Evolutionary conservation across 371 early-diverging fungal species (phyloP), one percentile per base, ranked within the genome.

Genomic region (Apophysomyces trapeziformis): DNA sequence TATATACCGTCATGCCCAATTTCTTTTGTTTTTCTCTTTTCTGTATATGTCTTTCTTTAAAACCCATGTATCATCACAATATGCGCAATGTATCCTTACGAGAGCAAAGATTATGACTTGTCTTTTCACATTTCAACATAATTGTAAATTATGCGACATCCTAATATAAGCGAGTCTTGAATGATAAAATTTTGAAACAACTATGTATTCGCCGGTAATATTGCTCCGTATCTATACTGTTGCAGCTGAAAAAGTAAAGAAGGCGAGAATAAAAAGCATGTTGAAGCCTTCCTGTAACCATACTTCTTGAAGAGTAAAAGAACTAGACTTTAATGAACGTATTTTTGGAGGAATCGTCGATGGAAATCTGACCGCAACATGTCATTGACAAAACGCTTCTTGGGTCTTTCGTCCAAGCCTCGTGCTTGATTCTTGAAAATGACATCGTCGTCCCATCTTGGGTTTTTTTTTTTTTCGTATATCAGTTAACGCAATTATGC

Each of bases 331-430:
- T 87, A 92, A 56, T 86, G 89, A 61, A 93, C 84, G 61, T 94
- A 97, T 84, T 96, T 95, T 50, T 80, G 78, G 91, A 98, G 93
- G 77, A 98, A 98, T 77, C 93, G 93, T 71, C 94, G 84, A 71
- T 98, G 98, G 76, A 97, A 98, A 78, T 97, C 98, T 13, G 93
- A 93, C 54, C 99, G 88, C 43, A 96, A 76, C 83, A 95, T 90
- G 70, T 98, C 99, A 78, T 98, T 98, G 70, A 97, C 90, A 80
- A 97, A 98, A 62, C 97, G 85, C 83, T 96, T 96, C 75, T 93
- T 90, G 38, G 92, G 89, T 61, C 89, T 91, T 37, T 93, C 95
- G 32, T 95, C 93, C 16, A 87, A 80, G 16, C 93, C 95, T 57
- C 89, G 81, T 1, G 95, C 95, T 80, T 98, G 99, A 78, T 98